These are phyloP conservation scores for Miscanthus sacchariflorus DNA, from an alignment of 202 grass and related monocot species.

Conservation along the genomic window DNA sequence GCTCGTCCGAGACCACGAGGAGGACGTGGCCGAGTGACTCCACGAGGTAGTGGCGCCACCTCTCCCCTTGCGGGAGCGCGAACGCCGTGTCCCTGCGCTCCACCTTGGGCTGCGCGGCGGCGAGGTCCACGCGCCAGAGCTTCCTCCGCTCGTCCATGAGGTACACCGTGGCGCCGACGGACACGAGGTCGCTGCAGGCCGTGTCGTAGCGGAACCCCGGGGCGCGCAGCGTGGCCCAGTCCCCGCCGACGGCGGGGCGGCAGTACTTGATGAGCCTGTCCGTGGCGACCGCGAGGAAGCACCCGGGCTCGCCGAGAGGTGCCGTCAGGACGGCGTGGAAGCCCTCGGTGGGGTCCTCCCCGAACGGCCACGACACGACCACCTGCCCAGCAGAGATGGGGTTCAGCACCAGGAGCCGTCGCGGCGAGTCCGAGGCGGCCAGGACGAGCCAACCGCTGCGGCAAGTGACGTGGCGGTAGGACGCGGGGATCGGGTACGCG, in stretches of 20 bases:
- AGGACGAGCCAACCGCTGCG: slow-evolving; percentile 57
- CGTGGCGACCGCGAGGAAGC: slow-evolving; percentile 50
- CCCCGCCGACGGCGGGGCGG: slow-evolving; percentile 18
- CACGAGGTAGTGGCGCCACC: slow-evolving; percentile 47
- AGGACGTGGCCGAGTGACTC: slow-evolving; percentile 47
- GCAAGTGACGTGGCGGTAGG: slow-evolving; percentile 43
- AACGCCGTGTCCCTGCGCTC: slow-evolving; percentile 47
- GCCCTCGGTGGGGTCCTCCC: background rate
- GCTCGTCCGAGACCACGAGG: slow-evolving; percentile 57
- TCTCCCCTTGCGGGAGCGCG: slow-evolving; percentile 9
- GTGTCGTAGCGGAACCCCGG: slow-evolving; percentile 50
- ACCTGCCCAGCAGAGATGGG: slow-evolving; percentile 25
- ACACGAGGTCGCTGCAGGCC: slow-evolving; percentile 40
- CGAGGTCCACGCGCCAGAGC: slow-evolving; percentile 54
- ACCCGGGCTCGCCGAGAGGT: slow-evolving; percentile 28
- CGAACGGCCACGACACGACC: slow-evolving; percentile 49
- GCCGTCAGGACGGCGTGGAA: slow-evolving; percentile 49
- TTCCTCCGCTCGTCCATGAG: slow-evolving; percentile 47
- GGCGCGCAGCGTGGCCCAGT: slow-evolving; percentile 46
- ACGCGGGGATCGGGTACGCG: slow-evolving; percentile 38
- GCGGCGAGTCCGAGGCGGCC: slow-evolving; percentile 28
- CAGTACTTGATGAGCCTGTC: slow-evolving; percentile 57
- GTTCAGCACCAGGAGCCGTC: slow-evolving; percentile 43
- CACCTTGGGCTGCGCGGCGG: slow-evolving; percentile 41
- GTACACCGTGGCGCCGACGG: slow-evolving; percentile 46